phyloP scores from a whole-genome alignment of 352 stramenopile species.

The Phytophthora colocasiae region DNA sequence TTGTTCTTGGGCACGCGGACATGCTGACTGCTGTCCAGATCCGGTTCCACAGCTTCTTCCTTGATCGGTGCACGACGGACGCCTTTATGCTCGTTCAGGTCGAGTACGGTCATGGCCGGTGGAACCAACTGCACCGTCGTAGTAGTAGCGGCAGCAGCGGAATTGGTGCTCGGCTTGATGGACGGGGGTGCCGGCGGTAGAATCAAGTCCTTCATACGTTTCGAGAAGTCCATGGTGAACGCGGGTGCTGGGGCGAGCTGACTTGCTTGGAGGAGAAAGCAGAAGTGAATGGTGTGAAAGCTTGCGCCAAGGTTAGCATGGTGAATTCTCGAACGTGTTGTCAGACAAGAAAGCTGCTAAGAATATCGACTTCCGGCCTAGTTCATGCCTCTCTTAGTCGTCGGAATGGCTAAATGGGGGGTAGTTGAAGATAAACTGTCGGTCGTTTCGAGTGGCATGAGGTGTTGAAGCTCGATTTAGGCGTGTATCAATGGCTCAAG shows the following conservation, averaged over 20 bases:
- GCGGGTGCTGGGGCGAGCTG: neutral
- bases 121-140: conserved; percentile 41
- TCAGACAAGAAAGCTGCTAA: conserved; percentile 39
- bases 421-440: conserved; percentile 5
- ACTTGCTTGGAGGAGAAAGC: conserved; percentile 38
- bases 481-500: conserved; percentile 16
- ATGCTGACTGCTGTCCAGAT: conserved; percentile 52
- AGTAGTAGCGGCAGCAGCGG: conserved; percentile 25
- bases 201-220: conserved; percentile 79
- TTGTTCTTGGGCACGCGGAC: conserved; percentile 77
- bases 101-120: conserved; percentile 42
- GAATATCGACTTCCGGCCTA: conserved; percentile 23
- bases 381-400: conserved; percentile 10
- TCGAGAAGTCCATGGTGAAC: conserved; percentile 71
- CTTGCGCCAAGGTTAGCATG: neutral
- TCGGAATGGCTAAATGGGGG: conserved; percentile 18
- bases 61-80: conserved; percentile 83
- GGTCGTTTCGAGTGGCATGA: conserved; percentile 37
- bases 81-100: conserved; percentile 64
- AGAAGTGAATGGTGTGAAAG: conserved; percentile 30
- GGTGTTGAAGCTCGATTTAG: conserved; percentile 26
- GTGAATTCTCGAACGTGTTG: conserved; percentile 6
- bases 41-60: conserved; percentile 74
- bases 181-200: conserved; percentile 55
- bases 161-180: conserved; percentile 61